Evolutionary conservation across 1,284 basidiomycete species (phyloP).

Genomic region (Testicularia cyperi): DNA sequence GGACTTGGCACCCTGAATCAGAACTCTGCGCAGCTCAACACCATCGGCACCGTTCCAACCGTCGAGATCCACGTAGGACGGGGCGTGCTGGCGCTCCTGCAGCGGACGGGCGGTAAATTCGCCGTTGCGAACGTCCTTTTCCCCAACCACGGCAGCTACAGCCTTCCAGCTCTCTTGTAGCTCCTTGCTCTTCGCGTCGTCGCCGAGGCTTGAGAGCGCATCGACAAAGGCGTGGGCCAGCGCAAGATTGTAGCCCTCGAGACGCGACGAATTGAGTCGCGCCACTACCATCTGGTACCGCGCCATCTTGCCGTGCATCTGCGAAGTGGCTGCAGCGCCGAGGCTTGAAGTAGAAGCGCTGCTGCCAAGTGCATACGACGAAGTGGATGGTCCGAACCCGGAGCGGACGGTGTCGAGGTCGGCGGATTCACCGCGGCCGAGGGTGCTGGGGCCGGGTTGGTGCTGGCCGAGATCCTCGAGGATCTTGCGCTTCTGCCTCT

Average conservation of each 20-base stretch:
- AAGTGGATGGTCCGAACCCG: constrained; percentile 39
- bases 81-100: constrained; percentile 63
- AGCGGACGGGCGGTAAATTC: constrained; percentile 54
- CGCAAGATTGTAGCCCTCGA: constrained; percentile 39
- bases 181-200: constrained; percentile 54
- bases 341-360: constrained; percentile 4
- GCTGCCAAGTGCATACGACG: constrained; percentile 19
- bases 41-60: constrained; percentile 22
- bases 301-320: constrained; percentile 55
- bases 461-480: constrained; percentile 79
- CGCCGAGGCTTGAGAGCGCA: constrained; percentile 35
- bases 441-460: constrained; percentile 18
- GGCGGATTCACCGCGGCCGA: constrained; percentile 6
- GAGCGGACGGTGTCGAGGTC: constrained; percentile 16
- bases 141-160: constrained; percentile 63
- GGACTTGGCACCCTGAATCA: constrained; percentile 72
- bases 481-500: constrained; percentile 80
- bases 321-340: constrained; percentile 12
- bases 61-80: constrained; percentile 61
- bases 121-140: constrained; percentile 62
- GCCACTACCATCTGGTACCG: constrained; percentile 54
- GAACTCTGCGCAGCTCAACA: constrained; percentile 62
- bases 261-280: constrained; percentile 51
- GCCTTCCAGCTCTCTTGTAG: constrained; percentile 62
- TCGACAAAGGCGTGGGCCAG: constrained; percentile 50